Evolutionary conservation across 805 yeast genomes (phyloP), one percentile per base, ranked within the genome.

Genomic region (Novakomyces olei): DNA sequence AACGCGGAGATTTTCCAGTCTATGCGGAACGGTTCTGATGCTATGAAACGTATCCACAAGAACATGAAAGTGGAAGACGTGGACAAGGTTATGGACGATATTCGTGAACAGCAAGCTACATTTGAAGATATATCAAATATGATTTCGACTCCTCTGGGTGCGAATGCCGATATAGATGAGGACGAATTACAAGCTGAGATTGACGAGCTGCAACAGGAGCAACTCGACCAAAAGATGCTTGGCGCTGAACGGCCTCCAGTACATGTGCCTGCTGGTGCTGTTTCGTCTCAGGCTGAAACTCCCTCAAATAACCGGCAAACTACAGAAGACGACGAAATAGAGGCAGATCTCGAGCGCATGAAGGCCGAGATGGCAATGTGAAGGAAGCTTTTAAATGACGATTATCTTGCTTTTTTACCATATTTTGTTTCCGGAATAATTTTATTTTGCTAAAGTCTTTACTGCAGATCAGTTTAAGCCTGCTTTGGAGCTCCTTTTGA

Each of bases 1-100:
- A 88, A 88, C 61, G 62, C 79, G 55, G 98, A 88, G 58, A 88
- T 98, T 20, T 78, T 88, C 93, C 80, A 80, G 65, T 93, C 92
- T 34, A 88, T 88, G 96, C 76, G 85, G 55, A 92, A 80, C 53
- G 96, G 96, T 38, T 92, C 98, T 4, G 66, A 67, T 49, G 96
- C 96, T 27, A 80, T 88, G 93, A 81, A 83, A 51, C 76, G 75
- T 47, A 85, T 88, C 47, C 96, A 88, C 53, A 83, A 81, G 41
- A 92, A 81, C 47, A 71, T 88, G 60, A 74, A 88, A 50, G 80
- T 88, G 38, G 98, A 88, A 54, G 83, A 81, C 60, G 95, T 88
- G 27, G 98, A 88, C 51, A 76, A 73, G 44, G 85, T 95, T 5
- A 85, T 88, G 96, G 98, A 88, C 53, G 93, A 85, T 39, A 80